Conservation (phyloP, 495 filamentous ascomycete species). For the Hypoxylon trugodes region DNA sequence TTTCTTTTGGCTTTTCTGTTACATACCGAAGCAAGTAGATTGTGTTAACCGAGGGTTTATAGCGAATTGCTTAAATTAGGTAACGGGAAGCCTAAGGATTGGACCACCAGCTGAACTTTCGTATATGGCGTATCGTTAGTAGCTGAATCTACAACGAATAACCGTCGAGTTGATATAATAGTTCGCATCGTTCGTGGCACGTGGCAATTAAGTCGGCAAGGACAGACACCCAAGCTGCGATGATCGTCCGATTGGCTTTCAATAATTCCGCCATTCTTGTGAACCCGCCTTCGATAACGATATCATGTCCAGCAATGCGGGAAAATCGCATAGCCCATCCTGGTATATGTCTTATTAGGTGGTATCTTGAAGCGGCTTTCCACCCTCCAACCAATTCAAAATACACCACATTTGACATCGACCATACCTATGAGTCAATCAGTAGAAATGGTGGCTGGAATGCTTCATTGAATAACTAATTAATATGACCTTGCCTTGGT, state of each 20-base stretch:
- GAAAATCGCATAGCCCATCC: neutral
- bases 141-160: too few relatives aligned
- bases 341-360: neutral
- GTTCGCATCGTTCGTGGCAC: neutral
- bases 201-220: neutral
- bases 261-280: neutral
- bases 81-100: too few relatives aligned
- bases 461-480: slow-evolving; percentile 31
- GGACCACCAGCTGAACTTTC: neutral
- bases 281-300: neutral
- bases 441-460: slow-evolving; percentile 8
- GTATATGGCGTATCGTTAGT: too few relatives aligned
- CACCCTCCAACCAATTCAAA: neutral
- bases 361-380: neutral
- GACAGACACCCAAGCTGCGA: neutral
- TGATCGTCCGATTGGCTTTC: slow-evolving; percentile 3
- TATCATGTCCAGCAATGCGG: neutral
- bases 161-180: too few relatives aligned
- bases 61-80: too few relatives aligned
- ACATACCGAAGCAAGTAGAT: neutral
- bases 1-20: neutral
- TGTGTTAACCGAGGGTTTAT: neutral
- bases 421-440: neutral
- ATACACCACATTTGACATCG: neutral
- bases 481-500: slow-evolving; percentile 10